Evolutionary conservation across 345 rosid species (phyloP), one percentile per base, ranked within the genome.

Genomic region (Brassica carinata): DNA sequence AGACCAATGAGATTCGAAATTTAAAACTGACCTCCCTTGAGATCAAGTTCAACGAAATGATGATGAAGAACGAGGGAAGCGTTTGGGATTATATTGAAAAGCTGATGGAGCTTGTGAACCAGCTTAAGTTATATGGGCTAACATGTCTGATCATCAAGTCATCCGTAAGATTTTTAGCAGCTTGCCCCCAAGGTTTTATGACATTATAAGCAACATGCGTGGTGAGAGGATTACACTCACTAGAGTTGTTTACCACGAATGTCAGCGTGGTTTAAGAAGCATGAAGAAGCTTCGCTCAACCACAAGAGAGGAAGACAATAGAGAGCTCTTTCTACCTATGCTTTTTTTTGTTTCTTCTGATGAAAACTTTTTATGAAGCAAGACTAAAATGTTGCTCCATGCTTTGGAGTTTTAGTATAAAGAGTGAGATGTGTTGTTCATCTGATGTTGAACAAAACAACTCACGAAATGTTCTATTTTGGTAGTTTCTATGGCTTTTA

Each of bases 241-340:
- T 23, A 27, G 8, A 59, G 31, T 59, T 59, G 29, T 59, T 27
- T 23, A 23, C 64, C 29, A 27, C n/a, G n/a, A 59, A 59, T 23
- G 30, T 59, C 14, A 18, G 4, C 11, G 3, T 59, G 14, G 64
- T 59, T 59, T 23, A 4, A 58, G 64, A 10, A 23, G 6, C 31
- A 11, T 23, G 31, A 59, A 23, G 64, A 59, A 59, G 30, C 64
- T 19, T 19, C 14, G 64, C 64, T 8, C 64, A 59, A 59, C 55
- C 26, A 67, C 71, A 67, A 68, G 33, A 68, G 72, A 40, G 57
- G 57, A 68, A 68, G 57, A 68, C 17, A n/a, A 5, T 40, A 68
- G 72, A 19, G 9, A 68, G 69, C 34, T 15, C 8, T 53, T 53
- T 15, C 59, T n/a, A 53, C 59, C 59, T 53, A 53, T 53, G 19